Base-by-base conservation (phyloP, 441 rosid species). In the Erodium moschatum region DNA sequence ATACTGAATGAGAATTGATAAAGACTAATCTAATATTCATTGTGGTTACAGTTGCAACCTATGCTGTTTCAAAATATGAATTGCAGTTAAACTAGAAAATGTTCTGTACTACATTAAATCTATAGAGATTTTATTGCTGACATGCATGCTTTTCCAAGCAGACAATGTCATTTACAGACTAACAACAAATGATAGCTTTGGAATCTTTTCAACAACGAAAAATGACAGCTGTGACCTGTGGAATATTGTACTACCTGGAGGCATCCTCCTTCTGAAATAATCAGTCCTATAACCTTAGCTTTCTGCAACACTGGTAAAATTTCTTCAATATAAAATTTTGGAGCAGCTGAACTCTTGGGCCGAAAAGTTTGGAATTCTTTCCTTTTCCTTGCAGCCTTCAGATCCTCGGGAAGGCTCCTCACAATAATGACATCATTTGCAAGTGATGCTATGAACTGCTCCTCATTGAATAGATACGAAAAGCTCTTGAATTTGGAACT, bases 401-500 rank as follows among this genome's bases (percentile, higher is more conserved):
- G 79, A 77, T 81, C 72, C 76, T 82, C 87, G 67, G 98, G 99
- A 74, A 96, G 85, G 81, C 81, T 72, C 86, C 81, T 96, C 38
- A 77, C 81, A 54, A 96, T 71, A 29, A 78, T 67, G 54, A 90
- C 85, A 80, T 96, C 99, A 79, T 85, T 92, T 74, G 80, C 83
- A 64, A 92, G 97, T 31, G 91, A 86, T 58, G 91, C 85, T 79
- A 96, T 85, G 88, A 96, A 92, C 79, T 96, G 92, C 74, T 89
- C 96, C 81, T 89, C 97, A 61, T 92, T 86, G 78, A 86, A 92
- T 66, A 96, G 85, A 79, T 90, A 96, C 66, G 99, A 88, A 83
- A 96, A 90, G 80, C 98, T 96, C 88, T 85, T 88, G 89, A 89
- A 92, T 78, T 88, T 88, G 70, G 77, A 66, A 80, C 99, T 92